Percentiles rank a stretch among this genome's conserved stretches.
phyloP scores from a whole-genome alignment of 768 basidiomycete genomes.

The Aureoboletus auriporus region DNA sequence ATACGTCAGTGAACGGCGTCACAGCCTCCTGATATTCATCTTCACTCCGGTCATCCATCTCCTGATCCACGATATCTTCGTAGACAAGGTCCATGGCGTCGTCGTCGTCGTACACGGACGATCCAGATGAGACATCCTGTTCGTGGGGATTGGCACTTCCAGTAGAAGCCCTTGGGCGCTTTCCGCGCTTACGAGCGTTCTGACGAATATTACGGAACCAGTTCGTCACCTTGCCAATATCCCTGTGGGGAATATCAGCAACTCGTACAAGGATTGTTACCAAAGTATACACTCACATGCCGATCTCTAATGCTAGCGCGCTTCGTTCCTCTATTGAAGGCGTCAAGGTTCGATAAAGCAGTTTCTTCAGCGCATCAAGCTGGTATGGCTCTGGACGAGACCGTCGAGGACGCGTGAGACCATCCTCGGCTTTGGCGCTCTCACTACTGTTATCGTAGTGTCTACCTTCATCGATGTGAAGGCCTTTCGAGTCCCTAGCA shows the following conservation, averaged over 20 bases:
- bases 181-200: slow-evolving; percentile 70
- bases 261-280: not conserved
- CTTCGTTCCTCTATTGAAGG: slow-evolving; percentile 80
- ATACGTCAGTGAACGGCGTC: slow-evolving; percentile 61
- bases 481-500: slow-evolving; percentile 23
- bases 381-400: slow-evolving; percentile 79
- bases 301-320: slow-evolving; percentile 68
- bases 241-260: slow-evolving; percentile 40
- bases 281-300: slow-evolving; percentile 50
- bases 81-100: slow-evolving; percentile 51
- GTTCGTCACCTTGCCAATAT: slow-evolving; percentile 81
- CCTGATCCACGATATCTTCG: slow-evolving; percentile 42
- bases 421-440: slow-evolving; percentile 21
- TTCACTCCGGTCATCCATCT: slow-evolving; percentile 52
- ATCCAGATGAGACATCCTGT: slow-evolving; percentile 49
- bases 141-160: slow-evolving; percentile 38
- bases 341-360: slow-evolving; percentile 63
- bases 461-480: slow-evolving; percentile 23
- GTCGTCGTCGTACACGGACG: slow-evolving; percentile 42
- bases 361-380: slow-evolving; percentile 67
- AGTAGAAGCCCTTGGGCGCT: slow-evolving; percentile 39
- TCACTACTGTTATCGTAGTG: slow-evolving; percentile 22
- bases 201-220: slow-evolving; percentile 87
- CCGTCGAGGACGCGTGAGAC: slow-evolving; percentile 56
- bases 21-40: slow-evolving; percentile 74